A percentile compares a stretch with the other conserved stretches of the same genome.
Evolutionary conservation across 148 eudicot genomes (phyloP).

Genomic region (Drosera capensis): DNA sequence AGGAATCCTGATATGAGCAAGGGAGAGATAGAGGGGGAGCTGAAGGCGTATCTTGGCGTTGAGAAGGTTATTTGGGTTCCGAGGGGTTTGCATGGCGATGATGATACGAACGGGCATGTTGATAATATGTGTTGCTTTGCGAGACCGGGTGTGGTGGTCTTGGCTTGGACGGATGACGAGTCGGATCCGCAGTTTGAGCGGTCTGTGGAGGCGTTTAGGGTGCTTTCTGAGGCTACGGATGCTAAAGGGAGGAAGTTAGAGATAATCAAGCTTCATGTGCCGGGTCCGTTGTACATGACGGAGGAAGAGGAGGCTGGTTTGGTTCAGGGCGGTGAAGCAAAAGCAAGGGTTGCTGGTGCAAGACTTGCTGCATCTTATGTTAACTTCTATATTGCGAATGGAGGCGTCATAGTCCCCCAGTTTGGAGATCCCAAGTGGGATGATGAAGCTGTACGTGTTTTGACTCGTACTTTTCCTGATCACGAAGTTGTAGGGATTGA

Average conservation of each 20-base stretch:
- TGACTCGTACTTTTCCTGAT: constrained; percentile 50
- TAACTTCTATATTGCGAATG: constrained; percentile 86
- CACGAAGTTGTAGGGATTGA: constrained; percentile 61
- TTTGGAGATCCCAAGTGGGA: constrained; percentile 94
- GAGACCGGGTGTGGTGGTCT: constrained; percentile 70
- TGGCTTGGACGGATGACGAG: constrained; percentile 86
- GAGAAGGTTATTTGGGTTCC: constrained; percentile 86
- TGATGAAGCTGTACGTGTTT: constrained; percentile 65
- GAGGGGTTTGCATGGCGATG: constrained; percentile 80
- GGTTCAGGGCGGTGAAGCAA: constrained; percentile 59
- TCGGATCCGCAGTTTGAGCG: constrained; percentile 81
- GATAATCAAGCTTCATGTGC: constrained; percentile 79
- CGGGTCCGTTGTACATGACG: constrained; percentile 78
- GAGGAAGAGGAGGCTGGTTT: constrained; percentile 78
- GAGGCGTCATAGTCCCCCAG: constrained; percentile 72
- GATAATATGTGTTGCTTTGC: constrained; percentile 91
- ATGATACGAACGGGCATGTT: constrained; percentile 92
- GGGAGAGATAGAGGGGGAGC: constrained; percentile 68
- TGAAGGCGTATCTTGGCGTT: constrained; percentile 80
- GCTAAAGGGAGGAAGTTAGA: constrained; percentile 78
- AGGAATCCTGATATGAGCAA: constrained; percentile 80
- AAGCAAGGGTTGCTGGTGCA: constrained; percentile 58
- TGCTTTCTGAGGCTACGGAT: constrained; percentile 56
- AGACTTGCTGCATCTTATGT: constrained; percentile 95
- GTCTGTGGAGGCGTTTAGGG: constrained; percentile 47